Evolutionary conservation across 495 filamentous ascomycete genomes (phyloP).

Genomic region (Aspergillus diversus): DNA sequence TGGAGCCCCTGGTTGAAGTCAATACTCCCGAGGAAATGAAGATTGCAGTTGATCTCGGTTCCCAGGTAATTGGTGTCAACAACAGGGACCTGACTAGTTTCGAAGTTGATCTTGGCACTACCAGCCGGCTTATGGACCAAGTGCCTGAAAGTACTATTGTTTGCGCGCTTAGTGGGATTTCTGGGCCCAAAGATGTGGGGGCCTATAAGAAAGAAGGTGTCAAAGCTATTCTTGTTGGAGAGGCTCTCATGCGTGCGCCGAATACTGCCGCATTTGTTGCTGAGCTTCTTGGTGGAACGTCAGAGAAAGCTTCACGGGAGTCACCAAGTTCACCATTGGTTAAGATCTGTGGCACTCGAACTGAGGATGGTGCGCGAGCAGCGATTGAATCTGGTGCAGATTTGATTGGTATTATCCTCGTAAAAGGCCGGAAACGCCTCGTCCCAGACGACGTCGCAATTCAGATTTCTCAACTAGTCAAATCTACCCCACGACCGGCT

Average conservation of each 20-base stretch:
- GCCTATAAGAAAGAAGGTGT: conserved; percentile 87
- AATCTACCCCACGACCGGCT: conserved; percentile 56
- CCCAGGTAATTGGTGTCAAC: conserved; percentile 97
- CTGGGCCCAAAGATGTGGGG: conserved; percentile 85
- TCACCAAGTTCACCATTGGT: conserved; percentile 60
- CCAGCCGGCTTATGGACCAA: conserved; percentile 83
- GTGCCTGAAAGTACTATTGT: conserved; percentile 87
- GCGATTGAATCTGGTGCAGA: conserved; percentile 91
- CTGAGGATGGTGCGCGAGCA: conserved; percentile 73
- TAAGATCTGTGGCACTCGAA: conserved; percentile 96
- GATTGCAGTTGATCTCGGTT: conserved; percentile 79
- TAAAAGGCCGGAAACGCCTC: conserved; percentile 74
- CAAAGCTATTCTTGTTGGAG: conserved; percentile 90
- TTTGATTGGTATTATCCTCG: conserved; percentile 89
- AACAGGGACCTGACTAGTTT: conserved; percentile 96
- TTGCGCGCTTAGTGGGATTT: conserved; percentile 93
- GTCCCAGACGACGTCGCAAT: conserved; percentile 77
- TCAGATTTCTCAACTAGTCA: conserved; percentile 78
- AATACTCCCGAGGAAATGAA: conserved; percentile 94
- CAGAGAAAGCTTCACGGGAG: conserved; percentile 25
- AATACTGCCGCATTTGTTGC: conserved; percentile 80
- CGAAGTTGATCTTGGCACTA: conserved; percentile 94
- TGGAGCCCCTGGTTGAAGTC: conserved; percentile 98
- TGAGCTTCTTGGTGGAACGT: conserved; percentile 69
- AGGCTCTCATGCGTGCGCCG: conserved; percentile 89